Evolutionary conservation across 371 early-diverging fungal genomes (phyloP).

Genomic region (Rhizopus stolonifer): DNA sequence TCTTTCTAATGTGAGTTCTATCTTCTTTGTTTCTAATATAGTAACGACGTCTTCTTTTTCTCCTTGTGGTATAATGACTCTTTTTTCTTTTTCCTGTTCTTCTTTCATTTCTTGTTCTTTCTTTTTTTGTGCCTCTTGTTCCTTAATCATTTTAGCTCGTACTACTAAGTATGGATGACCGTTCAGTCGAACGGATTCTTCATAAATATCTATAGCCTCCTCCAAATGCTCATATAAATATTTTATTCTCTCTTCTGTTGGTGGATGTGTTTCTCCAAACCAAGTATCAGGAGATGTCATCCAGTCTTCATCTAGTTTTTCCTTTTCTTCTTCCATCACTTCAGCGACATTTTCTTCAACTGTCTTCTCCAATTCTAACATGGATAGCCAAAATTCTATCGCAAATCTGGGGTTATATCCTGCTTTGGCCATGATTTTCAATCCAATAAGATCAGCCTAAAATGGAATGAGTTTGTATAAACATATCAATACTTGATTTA

Average conservation of each 20-base stretch:
- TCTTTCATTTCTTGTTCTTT: not conserved
- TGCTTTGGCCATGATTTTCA: conserved; percentile 51
- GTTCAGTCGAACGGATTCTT: conserved; percentile 38
- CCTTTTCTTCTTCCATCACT: too few species aligned
- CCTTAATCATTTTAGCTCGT: not conserved
- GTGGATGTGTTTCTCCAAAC: conserved; percentile 54
- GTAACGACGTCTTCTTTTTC: too few species aligned
- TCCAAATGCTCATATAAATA: conserved; percentile 45
- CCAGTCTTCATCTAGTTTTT: too few species aligned
- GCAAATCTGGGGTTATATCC: conserved; percentile 46
- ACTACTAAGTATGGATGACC: conserved; percentile 24
- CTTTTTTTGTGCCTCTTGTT: not conserved
- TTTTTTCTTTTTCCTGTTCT: not conserved
- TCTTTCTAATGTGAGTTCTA: too few species aligned
- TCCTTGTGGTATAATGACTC: too few species aligned
- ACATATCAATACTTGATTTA: not conserved
- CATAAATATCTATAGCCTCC: conserved; percentile 35
- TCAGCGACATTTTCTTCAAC: too few species aligned
- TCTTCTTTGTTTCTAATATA: too few species aligned
- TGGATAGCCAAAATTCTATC: too few species aligned
- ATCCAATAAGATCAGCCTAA: conserved; percentile 54
- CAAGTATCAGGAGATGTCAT: conserved; percentile 9
- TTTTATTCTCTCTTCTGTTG: conserved; percentile 39
- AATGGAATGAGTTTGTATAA: not conserved
- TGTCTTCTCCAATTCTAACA: too few species aligned